phyloP scores from a whole-genome alignment of 2,329 filamentous ascomycete genomes.

The Setomelanomma holmii region DNA sequence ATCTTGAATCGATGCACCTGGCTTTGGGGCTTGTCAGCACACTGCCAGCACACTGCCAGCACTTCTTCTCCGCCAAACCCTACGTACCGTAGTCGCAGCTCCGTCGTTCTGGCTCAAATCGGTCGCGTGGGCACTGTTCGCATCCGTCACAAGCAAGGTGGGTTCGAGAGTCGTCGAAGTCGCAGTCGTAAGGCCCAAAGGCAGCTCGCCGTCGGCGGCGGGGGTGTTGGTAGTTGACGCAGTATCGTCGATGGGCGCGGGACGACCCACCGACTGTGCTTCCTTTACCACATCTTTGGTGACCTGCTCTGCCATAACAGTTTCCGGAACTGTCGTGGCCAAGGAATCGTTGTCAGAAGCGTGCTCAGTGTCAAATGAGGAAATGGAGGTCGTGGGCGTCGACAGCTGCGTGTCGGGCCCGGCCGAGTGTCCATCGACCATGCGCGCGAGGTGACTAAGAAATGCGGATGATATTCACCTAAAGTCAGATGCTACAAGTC shows the following conservation, averaged over 20 bases:
- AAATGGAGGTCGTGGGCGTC: constrained; percentile 18
- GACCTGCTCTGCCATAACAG: constrained; percentile 77
- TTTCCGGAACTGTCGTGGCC: constrained; percentile 56
- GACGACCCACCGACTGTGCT: constrained; percentile 70
- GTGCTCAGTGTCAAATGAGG: constrained; percentile 31
- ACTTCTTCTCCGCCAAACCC: background rate
- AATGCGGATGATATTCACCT: constrained; percentile 47
- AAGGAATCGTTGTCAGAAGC: constrained; percentile 42
- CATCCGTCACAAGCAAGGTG: constrained; percentile 49
- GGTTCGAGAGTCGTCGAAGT: constrained; percentile 32
- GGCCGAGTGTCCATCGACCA: constrained; percentile 27
- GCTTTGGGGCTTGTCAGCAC: too few relatives aligned
- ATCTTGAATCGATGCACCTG: background rate
- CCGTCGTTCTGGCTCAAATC: constrained; percentile 23
- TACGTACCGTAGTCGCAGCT: constrained; percentile 32
- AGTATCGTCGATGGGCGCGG: constrained; percentile 70
- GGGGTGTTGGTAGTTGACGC: constrained; percentile 64
- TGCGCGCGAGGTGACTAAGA: constrained; percentile 27
- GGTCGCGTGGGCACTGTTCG: constrained; percentile 28
- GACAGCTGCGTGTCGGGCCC: constrained; percentile 28
- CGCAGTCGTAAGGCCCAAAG: constrained; percentile 45
- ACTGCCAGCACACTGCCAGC: too few relatives aligned
- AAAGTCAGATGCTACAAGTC: constrained; percentile 47
- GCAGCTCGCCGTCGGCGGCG: constrained; percentile 58
- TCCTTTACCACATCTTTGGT: constrained; percentile 76